Evolutionary conservation across 2,329 filamentous ascomycete species (phyloP), one percentile per base, ranked within the genome.

Genomic region (Fusarium devonianum): DNA sequence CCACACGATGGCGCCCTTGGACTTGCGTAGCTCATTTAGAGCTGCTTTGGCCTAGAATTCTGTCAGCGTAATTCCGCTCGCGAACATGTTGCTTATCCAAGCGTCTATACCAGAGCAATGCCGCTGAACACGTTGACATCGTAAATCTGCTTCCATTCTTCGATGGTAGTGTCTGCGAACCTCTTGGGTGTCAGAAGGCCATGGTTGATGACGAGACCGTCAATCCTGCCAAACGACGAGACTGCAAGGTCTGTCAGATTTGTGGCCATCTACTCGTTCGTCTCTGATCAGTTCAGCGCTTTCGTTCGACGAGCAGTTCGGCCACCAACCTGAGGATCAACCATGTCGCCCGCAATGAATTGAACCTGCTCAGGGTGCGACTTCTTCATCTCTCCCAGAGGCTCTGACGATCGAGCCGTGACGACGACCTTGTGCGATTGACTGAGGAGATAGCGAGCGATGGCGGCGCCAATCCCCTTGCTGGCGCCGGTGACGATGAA

Each of bases 131-230:
- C 85, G 69, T 97, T 97, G 54, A 91, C 78, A 62, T 96, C 87
- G 71, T 91, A 97, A 7, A 82, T 77, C 2, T 75, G 72, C 65
- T 85, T 87, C 90, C 92, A 97, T 53, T 89, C 86, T 26, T 88
- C 84, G 0, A 85, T 67, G n/a, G 83, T 81, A 12, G 81, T 79
- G 45, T 93, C 82, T 4, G 75, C 84, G 33, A 97, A 75, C 39
- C 83, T 84, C 30, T 95, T 86, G 1, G 91, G 89, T n/a, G 85
- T 81, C 33, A 99, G 74, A 1, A 85, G 78, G 14, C 92, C 92
- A 68, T 99, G 94, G 71, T 97, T 97, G 54, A 97, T 75, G 10
- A 99, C 84, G 33, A 99, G 69, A 2, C 86, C 88, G 67, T 99
- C 92, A 4, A 99, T 73, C 37, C 76, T 78, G 8, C 86, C 87